These are phyloP conservation scores for Holtermannia corniformis DNA, from an alignment of 768 basidiomycete species.

Conservation along the genomic window DNA sequence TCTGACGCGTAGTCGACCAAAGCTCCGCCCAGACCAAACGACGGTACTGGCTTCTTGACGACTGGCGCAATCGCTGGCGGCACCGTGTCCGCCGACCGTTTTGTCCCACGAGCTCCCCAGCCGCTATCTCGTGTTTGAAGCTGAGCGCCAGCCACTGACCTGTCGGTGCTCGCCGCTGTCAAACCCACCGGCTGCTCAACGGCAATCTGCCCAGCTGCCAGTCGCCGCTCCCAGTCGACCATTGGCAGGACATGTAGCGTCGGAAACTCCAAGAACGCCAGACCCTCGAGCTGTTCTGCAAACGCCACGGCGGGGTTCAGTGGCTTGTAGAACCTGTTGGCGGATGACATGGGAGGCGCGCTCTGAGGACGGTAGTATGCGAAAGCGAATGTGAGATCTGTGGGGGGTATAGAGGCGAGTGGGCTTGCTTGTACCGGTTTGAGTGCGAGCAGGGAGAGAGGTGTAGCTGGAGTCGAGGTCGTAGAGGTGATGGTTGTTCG, in stretches of 20 bases:
- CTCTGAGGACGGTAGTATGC: conserved; percentile 23
- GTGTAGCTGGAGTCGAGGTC: conserved; percentile 5
- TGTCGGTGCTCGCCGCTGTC: conserved; percentile 11
- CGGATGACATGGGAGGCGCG: neutral
- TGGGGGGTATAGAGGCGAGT: neutral
- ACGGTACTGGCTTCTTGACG: conserved; percentile 6
- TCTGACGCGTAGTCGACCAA: conserved; percentile 31
- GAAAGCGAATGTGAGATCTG: conserved; percentile 15
- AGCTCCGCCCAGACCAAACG: conserved; percentile 4
- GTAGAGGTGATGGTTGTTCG: conserved; percentile 20
- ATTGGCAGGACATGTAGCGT: conserved; percentile 66
- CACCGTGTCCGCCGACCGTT: conserved; percentile 2
- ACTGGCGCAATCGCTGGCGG: neutral
- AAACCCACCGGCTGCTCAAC: conserved; percentile 41
- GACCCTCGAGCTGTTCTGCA: conserved; percentile 48
- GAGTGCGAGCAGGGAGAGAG: neutral
- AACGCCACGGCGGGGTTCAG: conserved; percentile 52
- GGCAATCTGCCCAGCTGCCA: conserved; percentile 52
- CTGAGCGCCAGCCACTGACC: neutral
- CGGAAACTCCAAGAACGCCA: conserved; percentile 73
- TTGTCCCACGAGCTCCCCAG: conserved; percentile 3
- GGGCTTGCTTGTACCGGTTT: neutral
- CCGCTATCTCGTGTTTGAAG: conserved; percentile 6
- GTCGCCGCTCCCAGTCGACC: conserved; percentile 51
- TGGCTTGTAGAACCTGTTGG: conserved; percentile 48